A percentile compares a stretch with the other conserved stretches of the same genome.
phyloP scores from a whole-genome alignment of 139 green algal genomes.

The Picochlorum sp. region DNA sequence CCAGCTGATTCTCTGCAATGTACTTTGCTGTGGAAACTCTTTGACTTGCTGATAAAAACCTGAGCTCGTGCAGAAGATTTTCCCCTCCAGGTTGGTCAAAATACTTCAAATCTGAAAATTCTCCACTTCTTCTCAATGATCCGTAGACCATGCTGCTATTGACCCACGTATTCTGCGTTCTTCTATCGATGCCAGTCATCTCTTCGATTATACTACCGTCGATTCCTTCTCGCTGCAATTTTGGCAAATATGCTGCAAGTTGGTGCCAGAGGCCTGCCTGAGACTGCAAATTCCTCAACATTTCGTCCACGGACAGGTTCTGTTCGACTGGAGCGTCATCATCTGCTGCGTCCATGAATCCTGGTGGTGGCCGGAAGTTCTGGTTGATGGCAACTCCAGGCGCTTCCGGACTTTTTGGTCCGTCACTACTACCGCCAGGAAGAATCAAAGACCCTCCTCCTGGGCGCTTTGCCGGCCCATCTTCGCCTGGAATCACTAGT shows the following conservation, averaged over 20 bases:
- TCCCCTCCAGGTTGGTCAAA: slow-evolving; percentile 43
- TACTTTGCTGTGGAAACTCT: slow-evolving; percentile 22
- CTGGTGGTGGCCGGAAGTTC: slow-evolving; percentile 56
- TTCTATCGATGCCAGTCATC: slow-evolving; percentile 55
- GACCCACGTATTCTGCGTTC: slow-evolving; percentile 52
- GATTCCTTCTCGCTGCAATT: slow-evolving; percentile 41
- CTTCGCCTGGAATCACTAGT: slow-evolving; percentile 15
- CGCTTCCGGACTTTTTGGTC: neutral
- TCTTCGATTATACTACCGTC: slow-evolving; percentile 46
- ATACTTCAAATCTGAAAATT: slow-evolving; percentile 24
- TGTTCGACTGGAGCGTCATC: neutral
- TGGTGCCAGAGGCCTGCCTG: slow-evolving; percentile 53
- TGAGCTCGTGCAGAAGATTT: slow-evolving; percentile 55
- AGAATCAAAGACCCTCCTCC: neutral
- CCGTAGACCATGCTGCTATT: slow-evolving; percentile 18
- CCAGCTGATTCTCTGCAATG: slow-evolving; percentile 37
- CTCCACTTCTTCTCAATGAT: slow-evolving; percentile 2
- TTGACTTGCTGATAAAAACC: slow-evolving; percentile 39
- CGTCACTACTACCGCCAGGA: neutral
- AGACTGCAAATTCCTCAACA: slow-evolving; percentile 41
- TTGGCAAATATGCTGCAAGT: slow-evolving; percentile 56
- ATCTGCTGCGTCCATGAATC: slow-evolving; percentile 60
- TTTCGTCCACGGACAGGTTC: slow-evolving; percentile 18
- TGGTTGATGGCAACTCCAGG: slow-evolving; percentile 6
- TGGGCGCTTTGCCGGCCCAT: neutral